Evolutionary conservation across 345 rosid species (phyloP).

Genomic region (Schrenkiella parvula): DNA sequence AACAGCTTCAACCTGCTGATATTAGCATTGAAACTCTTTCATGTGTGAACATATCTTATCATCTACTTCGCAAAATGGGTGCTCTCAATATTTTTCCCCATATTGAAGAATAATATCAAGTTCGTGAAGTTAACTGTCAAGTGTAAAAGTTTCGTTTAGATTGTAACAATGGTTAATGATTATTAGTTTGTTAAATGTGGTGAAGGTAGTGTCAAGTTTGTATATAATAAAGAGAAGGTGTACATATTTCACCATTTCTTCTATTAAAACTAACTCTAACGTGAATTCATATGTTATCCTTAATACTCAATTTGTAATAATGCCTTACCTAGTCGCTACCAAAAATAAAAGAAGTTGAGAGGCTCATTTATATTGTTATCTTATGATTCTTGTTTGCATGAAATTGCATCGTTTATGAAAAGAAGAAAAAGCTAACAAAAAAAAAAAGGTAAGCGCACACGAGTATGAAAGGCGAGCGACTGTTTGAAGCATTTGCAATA

Average conservation of each 20-base stretch:
- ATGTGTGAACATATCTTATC: background rate
- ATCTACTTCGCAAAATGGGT: background rate
- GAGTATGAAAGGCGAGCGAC: background rate
- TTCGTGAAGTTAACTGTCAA: background rate
- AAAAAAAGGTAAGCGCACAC: background rate
- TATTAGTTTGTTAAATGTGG: background rate
- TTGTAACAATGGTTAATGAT: background rate
- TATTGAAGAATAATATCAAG: background rate
- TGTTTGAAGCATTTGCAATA: background rate
- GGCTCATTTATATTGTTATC: background rate
- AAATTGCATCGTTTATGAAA: background rate
- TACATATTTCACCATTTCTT: background rate
- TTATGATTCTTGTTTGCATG: no score
- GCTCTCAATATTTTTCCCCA: background rate
- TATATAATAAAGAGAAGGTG: background rate
- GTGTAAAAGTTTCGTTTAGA: background rate
- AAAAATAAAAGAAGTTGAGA: background rate
- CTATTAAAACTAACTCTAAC: background rate
- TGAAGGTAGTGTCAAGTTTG: background rate
- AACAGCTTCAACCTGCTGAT: background rate
- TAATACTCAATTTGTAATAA: no score
- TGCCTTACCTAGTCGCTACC: background rate
- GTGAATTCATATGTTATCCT: background rate
- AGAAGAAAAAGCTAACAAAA: background rate
- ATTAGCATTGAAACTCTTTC: background rate